Percentiles rank a stretch among this genome's conserved stretches.
Evolutionary conservation across 2,329 filamentous ascomycete species (phyloP).

Genomic region (Periconia digitata): DNA sequence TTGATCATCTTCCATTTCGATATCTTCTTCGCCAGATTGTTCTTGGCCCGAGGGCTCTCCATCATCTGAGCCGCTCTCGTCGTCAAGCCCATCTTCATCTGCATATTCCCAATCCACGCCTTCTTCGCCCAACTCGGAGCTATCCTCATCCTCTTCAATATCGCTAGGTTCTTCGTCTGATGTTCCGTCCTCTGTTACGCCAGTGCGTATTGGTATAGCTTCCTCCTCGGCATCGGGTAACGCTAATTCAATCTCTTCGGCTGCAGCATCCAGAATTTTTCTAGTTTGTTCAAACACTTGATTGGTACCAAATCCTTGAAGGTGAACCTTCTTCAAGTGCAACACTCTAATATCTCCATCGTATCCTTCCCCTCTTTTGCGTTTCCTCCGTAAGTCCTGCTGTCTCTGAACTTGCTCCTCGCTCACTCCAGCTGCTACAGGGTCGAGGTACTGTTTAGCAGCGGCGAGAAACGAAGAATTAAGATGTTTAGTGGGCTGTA

Average conservation of each 20-base stretch:
- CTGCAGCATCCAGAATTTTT: conserved; percentile 72
- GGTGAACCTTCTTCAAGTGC: conserved; percentile 79
- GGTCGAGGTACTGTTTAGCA: conserved; percentile 79
- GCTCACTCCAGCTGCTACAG: conserved; percentile 72
- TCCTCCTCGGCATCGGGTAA: conserved; percentile 39
- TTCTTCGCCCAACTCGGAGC: conserved; percentile 34
- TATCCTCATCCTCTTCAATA: conserved; percentile 28
- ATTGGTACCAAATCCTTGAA: conserved; percentile 81
- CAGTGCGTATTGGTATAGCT: conserved; percentile 17
- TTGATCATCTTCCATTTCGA: conserved; percentile 36
- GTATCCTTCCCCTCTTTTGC: conserved; percentile 65
- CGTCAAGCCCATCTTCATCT: conserved; percentile 31
- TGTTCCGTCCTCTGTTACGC: conserved; percentile 27
- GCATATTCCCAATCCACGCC: conserved; percentile 28
- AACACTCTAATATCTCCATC: conserved; percentile 56
- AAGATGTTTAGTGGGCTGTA: conserved; percentile 70
- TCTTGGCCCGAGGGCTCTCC: conserved; percentile 38
- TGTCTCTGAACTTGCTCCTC: conserved; percentile 70
- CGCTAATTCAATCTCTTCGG: conserved; percentile 55
- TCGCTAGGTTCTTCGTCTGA: conserved; percentile 41
- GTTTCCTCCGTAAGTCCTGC: conserved; percentile 71
- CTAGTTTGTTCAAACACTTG: conserved; percentile 95
- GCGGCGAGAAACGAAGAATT: conserved; percentile 70
- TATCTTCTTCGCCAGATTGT: conserved; percentile 30
- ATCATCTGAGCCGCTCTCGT: conserved; percentile 28